Evolutionary conservation across 1,284 basidiomycete species (phyloP).

Genomic region (Sanghuangporus baumii): DNA sequence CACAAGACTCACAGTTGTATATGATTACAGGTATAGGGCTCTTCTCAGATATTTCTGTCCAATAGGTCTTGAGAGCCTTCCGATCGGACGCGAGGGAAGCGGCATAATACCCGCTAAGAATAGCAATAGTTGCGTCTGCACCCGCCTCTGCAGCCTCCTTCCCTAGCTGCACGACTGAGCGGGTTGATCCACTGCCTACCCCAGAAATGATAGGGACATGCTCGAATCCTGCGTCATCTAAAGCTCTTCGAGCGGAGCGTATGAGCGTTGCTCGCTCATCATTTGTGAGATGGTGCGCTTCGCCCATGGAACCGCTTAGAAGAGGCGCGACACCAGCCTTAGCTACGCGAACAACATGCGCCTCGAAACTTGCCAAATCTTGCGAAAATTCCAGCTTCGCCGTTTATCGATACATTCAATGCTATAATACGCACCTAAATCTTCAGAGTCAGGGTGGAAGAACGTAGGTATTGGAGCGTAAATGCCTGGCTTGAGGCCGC

Average conservation of each 20-base stretch:
- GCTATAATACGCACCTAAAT: slow-evolving; percentile 57
- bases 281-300: slow-evolving; percentile 76
- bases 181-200: slow-evolving; percentile 76
- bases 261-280: slow-evolving; percentile 69
- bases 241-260: slow-evolving; percentile 60
- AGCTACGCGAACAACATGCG: slow-evolving; percentile 69
- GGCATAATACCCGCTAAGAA: slow-evolving; percentile 82
- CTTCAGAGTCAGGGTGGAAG: slow-evolving; percentile 70
- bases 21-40: slow-evolving; percentile 85
- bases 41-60: slow-evolving; percentile 67
- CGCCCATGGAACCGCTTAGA: slow-evolving; percentile 80
- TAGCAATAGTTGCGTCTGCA: slow-evolving; percentile 83
- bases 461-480: slow-evolving; percentile 86
- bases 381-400: neutral
- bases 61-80: slow-evolving; percentile 75
- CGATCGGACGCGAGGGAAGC: slow-evolving; percentile 59
- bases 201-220: slow-evolving; percentile 74
- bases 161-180: slow-evolving; percentile 72
- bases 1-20: slow-evolving; percentile 71
- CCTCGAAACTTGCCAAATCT: slow-evolving; percentile 69
- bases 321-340: slow-evolving; percentile 72
- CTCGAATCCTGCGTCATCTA: slow-evolving; percentile 60
- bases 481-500: slow-evolving; percentile 70
- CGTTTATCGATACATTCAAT: neutral
- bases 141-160: slow-evolving; percentile 74